These are phyloP conservation scores for Candida ovalis DNA, from an alignment of 805 yeast species.

Conservation along the genomic window DNA sequence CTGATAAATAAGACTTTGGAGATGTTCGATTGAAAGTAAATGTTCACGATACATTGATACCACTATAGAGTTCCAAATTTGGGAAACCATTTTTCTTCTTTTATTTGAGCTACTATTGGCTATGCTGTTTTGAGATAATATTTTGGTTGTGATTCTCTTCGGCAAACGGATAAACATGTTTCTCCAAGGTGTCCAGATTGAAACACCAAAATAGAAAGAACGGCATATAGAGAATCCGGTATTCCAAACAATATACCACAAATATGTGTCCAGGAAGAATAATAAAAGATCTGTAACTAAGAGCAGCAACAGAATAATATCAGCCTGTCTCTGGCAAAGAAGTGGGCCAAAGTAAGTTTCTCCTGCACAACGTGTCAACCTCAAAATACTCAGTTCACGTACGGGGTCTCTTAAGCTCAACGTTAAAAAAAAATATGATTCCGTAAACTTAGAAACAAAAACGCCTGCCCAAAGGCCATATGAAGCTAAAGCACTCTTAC, in stretches of 20 bases:
- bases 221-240: conserved; percentile 68
- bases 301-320: conserved; percentile 50
- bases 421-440: conserved; percentile 76
- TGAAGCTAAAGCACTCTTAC: conserved; percentile 57
- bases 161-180: conserved; percentile 75
- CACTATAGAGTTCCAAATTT: conserved; percentile 81
- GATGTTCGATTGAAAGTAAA: conserved; percentile 67
- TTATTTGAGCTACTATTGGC: conserved; percentile 31
- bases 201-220: conserved; percentile 67
- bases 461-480: conserved; percentile 67
- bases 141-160: conserved; percentile 67
- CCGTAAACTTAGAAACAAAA: conserved; percentile 63
- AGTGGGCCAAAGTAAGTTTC: conserved; percentile 50
- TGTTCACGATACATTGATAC: conserved; percentile 83
- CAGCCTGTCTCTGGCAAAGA: conserved; percentile 56
- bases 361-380: conserved; percentile 54
- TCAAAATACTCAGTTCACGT: conserved; percentile 59
- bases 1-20: conserved; percentile 60
- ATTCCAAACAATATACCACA: conserved; percentile 84
- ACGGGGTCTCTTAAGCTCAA: conserved; percentile 71
- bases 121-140: conserved; percentile 43
- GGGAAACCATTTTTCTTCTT: conserved; percentile 58
- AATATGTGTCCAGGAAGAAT: conserved; percentile 75
- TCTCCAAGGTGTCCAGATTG: conserved; percentile 89
- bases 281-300: conserved; percentile 59